phyloP scores from a whole-genome alignment of 192 early-diverging fungal species.

The Entrophospora sp. region DNA sequence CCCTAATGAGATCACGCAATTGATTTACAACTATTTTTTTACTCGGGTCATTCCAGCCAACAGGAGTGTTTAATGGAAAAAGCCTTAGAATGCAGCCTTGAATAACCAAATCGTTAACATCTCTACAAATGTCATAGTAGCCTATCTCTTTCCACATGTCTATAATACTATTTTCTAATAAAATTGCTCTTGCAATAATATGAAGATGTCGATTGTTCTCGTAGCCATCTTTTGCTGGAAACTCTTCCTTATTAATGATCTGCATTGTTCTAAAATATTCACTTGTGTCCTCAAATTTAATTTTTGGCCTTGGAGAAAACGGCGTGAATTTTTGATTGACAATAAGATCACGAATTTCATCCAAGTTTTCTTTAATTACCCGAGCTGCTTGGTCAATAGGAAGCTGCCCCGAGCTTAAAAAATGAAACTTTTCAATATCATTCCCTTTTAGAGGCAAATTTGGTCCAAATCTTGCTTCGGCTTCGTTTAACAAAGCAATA shows the following conservation, averaged over 20 bases:
- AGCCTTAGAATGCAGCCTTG: neutral
- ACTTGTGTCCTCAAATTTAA: neutral
- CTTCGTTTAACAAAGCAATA: neutral
- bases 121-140: constrained; percentile 3
- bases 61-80: neutral
- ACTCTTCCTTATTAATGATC: neutral
- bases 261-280: no score
- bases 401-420: neutral
- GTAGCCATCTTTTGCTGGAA: neutral
- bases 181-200: neutral
- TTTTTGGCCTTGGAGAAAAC: constrained; percentile 1
- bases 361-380: neutral
- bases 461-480: neutral
- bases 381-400: neutral
- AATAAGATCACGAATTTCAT: neutral
- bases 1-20: neutral
- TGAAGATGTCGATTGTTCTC: constrained; percentile 4
- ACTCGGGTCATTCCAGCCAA: neutral
- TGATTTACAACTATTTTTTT: neutral
- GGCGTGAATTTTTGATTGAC: neutral
- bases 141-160: neutral
- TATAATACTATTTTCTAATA: neutral
- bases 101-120: constrained; percentile 10
- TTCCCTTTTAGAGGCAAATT: neutral
- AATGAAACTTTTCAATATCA: constrained; percentile 12